Conservation (phyloP, 139 green algal species). For the Chlorella sp. region DNA sequence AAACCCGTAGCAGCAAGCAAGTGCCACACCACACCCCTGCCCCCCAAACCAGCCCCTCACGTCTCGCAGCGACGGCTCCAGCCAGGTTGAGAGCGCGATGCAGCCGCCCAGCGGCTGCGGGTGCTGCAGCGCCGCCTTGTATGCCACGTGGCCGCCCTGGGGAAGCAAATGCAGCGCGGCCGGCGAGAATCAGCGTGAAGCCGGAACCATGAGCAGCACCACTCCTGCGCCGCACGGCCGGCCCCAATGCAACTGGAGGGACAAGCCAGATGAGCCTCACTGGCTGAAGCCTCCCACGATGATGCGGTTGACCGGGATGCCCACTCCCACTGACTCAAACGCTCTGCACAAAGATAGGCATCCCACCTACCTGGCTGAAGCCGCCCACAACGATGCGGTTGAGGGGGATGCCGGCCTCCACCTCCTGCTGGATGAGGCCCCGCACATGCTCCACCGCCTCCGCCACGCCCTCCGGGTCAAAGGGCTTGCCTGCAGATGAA, state of each 20-base stretch:
- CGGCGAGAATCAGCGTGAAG: too few species aligned
- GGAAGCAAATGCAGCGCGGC: neutral
- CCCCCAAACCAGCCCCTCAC: neutral
- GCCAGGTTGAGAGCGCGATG: conserved; percentile 49
- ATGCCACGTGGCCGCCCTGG: conserved; percentile 50
- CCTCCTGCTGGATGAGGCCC: conserved; percentile 43
- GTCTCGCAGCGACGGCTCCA: conserved; percentile 40
- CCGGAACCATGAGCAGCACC: too few species aligned
- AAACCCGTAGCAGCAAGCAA: neutral
- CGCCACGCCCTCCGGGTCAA: conserved; percentile 36
- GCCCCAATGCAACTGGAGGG: too few species aligned
- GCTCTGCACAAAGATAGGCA: neutral
- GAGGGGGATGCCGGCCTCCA: conserved; percentile 41
- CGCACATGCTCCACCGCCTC: conserved; percentile 40
- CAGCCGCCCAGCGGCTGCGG: conserved; percentile 45
- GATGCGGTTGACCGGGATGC: conserved; percentile 32
- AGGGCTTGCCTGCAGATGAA: conserved; percentile 14
- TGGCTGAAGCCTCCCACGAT: conserved; percentile 50
- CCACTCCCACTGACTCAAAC: neutral
- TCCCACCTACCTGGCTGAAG: conserved; percentile 35
- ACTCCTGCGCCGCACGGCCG: too few species aligned
- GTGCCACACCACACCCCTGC: too few species aligned
- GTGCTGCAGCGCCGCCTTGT: conserved; percentile 38
- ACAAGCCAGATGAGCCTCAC: too few species aligned
- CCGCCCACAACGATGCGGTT: conserved; percentile 50